These are phyloP conservation scores for Penicillium samsonianum DNA, from an alignment of 495 filamentous ascomycete genomes.

Conservation along the genomic window DNA sequence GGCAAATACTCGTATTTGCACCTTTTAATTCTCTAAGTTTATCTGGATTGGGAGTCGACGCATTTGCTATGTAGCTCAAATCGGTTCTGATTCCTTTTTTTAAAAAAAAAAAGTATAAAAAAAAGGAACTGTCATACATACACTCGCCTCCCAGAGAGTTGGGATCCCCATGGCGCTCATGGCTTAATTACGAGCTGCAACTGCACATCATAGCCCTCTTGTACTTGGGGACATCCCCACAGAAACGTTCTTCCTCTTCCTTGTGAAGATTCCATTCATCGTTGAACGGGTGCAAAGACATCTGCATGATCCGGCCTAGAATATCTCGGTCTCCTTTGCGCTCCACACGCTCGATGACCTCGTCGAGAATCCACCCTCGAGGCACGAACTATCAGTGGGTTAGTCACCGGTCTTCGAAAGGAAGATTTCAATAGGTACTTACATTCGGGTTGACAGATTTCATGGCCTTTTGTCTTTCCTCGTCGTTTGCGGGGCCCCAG, in stretches of 20 bases:
- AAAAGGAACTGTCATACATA: background rate
- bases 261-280: constrained; percentile 71
- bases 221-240: constrained; percentile 78
- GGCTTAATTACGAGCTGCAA: constrained; percentile 57
- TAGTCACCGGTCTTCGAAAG: background rate
- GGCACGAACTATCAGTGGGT: constrained; percentile 64
- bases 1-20: constrained; percentile 10
- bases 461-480: constrained; percentile 69
- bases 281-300: constrained; percentile 80
- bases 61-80: background rate
- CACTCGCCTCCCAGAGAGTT: background rate
- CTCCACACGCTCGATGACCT: constrained; percentile 86
- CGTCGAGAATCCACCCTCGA: constrained; percentile 88
- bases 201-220: constrained; percentile 87
- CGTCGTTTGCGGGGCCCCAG: constrained; percentile 61
- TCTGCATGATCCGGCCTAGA: constrained; percentile 69
- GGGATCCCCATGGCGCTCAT: background rate
- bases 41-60: background rate
- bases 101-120: too few relatives aligned
- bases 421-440: constrained; percentile 7
- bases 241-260: constrained; percentile 80
- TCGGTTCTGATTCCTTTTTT: background rate
- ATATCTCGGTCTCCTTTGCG: constrained; percentile 79
- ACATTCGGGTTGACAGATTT: constrained; percentile 82
- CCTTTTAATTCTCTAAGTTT: background rate